A percentile compares a stretch with the other conserved stretches of the same genome.
Evolutionary conservation across 139 green algal genomes (phyloP).

Genomic region (Tetraselmis striata): DNA sequence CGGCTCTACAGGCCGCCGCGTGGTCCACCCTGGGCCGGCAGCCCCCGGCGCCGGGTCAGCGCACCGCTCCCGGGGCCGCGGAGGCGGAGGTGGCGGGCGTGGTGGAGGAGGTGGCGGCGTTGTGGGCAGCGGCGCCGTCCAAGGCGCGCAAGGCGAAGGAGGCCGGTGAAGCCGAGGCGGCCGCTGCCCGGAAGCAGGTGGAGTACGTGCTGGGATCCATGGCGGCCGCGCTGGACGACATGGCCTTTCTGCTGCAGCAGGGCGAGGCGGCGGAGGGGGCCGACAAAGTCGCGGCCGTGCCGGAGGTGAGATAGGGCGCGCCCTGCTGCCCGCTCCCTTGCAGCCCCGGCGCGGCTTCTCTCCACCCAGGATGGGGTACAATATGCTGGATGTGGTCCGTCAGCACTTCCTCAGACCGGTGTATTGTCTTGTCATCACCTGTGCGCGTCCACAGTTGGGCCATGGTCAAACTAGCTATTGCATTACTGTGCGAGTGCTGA

Average conservation of each 20-base stretch:
- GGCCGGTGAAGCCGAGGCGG: too few relatives aligned
- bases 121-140: not conserved
- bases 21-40: not conserved
- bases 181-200: not conserved
- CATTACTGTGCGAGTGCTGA: too few relatives aligned
- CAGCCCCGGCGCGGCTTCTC: not conserved
- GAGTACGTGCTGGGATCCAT: not conserved
- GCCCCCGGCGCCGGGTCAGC: not conserved
- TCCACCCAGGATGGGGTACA: not conserved
- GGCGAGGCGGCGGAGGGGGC: not conserved
- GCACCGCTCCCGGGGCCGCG: too few relatives aligned
- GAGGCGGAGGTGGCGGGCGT: not conserved
- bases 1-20: not conserved
- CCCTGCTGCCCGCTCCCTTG: too few relatives aligned
- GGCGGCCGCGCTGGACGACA: not conserved
- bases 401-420: not conserved
- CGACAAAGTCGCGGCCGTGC: too few relatives aligned
- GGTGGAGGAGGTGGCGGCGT: not conserved
- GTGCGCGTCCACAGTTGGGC: not conserved
- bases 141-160: not conserved
- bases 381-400: not conserved
- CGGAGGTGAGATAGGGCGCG: too few relatives aligned
- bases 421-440: not conserved
- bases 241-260: not conserved
- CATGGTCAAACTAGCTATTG: not conserved